These are phyloP conservation scores for Pseudogymnoascus sp. DNA, from an alignment of 2,329 filamentous ascomycete genomes.

Conservation along the genomic window DNA sequence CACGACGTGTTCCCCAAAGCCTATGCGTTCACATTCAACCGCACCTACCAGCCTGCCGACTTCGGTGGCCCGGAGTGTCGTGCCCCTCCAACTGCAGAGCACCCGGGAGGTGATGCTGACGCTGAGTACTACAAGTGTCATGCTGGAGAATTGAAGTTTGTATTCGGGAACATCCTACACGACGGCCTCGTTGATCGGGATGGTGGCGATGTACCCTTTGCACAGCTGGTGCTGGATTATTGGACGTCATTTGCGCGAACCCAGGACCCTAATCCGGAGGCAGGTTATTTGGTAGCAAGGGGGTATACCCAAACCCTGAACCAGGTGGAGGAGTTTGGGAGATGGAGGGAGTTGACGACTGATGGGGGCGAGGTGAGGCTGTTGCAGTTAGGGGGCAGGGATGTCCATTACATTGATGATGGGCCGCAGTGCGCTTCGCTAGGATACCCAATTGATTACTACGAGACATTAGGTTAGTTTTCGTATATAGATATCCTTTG, in stretches of 20 bases:
- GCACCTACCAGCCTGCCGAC: constrained; percentile 26
- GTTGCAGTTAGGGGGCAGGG: constrained; percentile 7
- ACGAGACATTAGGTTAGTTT: constrained; percentile 5
- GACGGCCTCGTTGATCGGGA: constrained; percentile 24
- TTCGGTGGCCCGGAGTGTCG: constrained; percentile 15
- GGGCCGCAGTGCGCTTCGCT: constrained; percentile 18
- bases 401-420: constrained; percentile 15
- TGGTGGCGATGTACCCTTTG: constrained; percentile 24
- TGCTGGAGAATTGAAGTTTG: constrained; percentile 27
- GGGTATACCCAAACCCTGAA: constrained; percentile 19
- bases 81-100: constrained; percentile 18
- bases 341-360: constrained; percentile 17
- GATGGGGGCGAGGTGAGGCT: constrained; percentile 14
- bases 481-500: background rate
- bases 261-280: constrained; percentile 19
- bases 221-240: constrained; percentile 21
- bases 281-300: constrained; percentile 19
- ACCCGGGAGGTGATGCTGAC: constrained; percentile 26
- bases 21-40: constrained; percentile 29
- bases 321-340: constrained; percentile 18
- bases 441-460: constrained; percentile 18
- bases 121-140: constrained; percentile 32
- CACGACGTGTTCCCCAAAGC: constrained; percentile 27
- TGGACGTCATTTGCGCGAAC: constrained; percentile 25
- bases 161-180: constrained; percentile 25